Base-by-base conservation (phyloP, 169 alveolate species). In the Fabrea salina region DNA sequence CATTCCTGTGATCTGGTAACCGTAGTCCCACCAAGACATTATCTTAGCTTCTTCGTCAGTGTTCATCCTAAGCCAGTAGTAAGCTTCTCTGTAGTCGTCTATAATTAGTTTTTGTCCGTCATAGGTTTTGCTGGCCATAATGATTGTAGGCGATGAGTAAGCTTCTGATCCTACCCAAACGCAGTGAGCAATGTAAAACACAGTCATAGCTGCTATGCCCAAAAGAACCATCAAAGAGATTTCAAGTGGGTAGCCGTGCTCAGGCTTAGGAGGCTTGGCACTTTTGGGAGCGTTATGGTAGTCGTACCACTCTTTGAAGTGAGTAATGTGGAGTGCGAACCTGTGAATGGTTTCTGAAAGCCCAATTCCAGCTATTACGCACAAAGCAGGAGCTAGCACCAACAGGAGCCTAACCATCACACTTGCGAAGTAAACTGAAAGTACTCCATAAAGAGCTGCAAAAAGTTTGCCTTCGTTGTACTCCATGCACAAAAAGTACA, bases 21-120 rank as follows among this genome's bases (percentile, higher is more conserved):
- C 99, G 81, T 98, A 98, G 86, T 98, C 99, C 99, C 99, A 98
- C 99, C 99, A 98, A 5, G 98, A 89, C 89, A 97, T 91, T 53
- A 98, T 92, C 68, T 95, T 94, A 8, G 99, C 94, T 79, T 97
- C 97, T 16, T 90, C 90, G 39, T 89, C 94, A 37, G 99, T 97
- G 80, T 98, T 98, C 92, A 94, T 92, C 53, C 98, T 90, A 7
- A 98, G 82, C 99, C 99, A 98, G 83, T 96, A 94, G 89, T 97
- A 98, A 53, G 99, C 99, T 82, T 98, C 99, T 75, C 99, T 92
- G 83, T 96, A 96, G 83, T 98, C 99, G 86, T 98, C 99, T 50
- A 95, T 94, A 27, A 97, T 95, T 39, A 94, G 86, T 83, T 98
- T 85, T 27, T 92, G 86, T 61, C 99, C 98, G 64, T 93, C 92